Base-by-base conservation (phyloP, 2,329 filamentous ascomycete genomes). In the Cercospora sesami region DNA sequence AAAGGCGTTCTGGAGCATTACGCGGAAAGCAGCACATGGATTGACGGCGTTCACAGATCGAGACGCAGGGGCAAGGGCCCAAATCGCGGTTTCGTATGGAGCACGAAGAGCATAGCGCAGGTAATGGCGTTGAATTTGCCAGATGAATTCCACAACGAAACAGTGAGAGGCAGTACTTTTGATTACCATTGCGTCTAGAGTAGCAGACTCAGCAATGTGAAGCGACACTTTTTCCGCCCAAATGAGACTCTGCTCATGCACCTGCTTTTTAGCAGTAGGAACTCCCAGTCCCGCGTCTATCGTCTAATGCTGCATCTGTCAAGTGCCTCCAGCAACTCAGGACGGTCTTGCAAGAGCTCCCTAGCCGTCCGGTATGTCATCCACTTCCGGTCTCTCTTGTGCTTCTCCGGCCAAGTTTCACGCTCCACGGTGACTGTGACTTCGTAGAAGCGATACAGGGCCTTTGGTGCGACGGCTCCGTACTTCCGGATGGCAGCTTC, bases 341-440 rank as follows among this genome's bases (percentile, higher is more conserved):
- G 94, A 66, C 95, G 87, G 69, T 87, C 86, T 73, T 88, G 86
- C 75, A 99, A 83, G 60, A 90, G 89, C 73, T 91, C 88, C 72
- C 87, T 88, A n/a, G 95, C 95, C 79, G 96, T 88, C 61, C 86
- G 82, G 79, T 92, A 97, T 62, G 89, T 90, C 80, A 97, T 93
- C 95, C 95, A 99, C 79, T 91, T 88, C 69, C 95, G 89, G 79
- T 90, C 90, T 76, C 95, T 87, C 85, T 97, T 98, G 81, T 96
- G 89, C 83, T 87, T 91, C 83, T 99, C 95, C 1, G 95, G 95
- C 95, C 95, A 99, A 67, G 94, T 88, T 16, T 85, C 83, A 80
- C 95, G 91, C 82, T 97, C 92, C 76, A 89, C 90, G 71, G 91
- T 87, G 69, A 99, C 95, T n/a, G 87, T 91, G 71, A 90, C 94